Percentiles rank a stretch among this genome's conserved stretches.
phyloP scores from a whole-genome alignment of 2,329 filamentous ascomycete genomes.

The Aspergillus glaucus region DNA sequence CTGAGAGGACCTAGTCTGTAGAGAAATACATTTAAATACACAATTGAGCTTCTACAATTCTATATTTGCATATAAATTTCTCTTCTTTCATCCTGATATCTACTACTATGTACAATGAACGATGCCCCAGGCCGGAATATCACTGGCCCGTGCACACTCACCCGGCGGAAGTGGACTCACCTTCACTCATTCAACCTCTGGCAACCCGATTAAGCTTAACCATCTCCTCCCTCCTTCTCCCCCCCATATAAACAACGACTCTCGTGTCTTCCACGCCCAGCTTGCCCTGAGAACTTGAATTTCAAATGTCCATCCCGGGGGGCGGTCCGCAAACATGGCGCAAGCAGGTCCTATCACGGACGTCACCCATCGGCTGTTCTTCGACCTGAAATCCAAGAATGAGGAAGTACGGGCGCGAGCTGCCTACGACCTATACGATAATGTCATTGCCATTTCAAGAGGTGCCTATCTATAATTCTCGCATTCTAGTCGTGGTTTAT shows the following conservation, averaged over 20 bases:
- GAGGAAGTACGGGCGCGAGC: constrained; percentile 45
- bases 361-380: constrained; percentile 50
- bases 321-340: constrained; percentile 39
- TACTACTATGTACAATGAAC: too few species aligned
- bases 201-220: constrained; percentile 15
- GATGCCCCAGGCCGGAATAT: too few species aligned
- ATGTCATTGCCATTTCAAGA: constrained; percentile 41
- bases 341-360: constrained; percentile 43
- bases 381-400: constrained; percentile 53
- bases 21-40: too few species aligned
- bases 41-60: too few species aligned
- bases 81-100: too few species aligned
- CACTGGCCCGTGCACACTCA: too few species aligned
- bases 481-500: background rate
- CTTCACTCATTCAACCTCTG: background rate
- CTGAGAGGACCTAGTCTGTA: too few species aligned
- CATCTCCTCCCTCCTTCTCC: constrained; percentile 16
- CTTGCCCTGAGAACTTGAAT: constrained; percentile 25
- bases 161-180: too few species aligned
- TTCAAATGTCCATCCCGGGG: constrained; percentile 34
- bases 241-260: constrained; percentile 18
- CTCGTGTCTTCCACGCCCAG: constrained; percentile 9
- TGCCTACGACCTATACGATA: constrained; percentile 43
- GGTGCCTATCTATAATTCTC: constrained; percentile 23
- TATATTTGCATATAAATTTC: too few species aligned